Evolutionary conservation across 352 stramenopile genomes (phyloP).

Genomic region (Peronospora farinosa): DNA sequence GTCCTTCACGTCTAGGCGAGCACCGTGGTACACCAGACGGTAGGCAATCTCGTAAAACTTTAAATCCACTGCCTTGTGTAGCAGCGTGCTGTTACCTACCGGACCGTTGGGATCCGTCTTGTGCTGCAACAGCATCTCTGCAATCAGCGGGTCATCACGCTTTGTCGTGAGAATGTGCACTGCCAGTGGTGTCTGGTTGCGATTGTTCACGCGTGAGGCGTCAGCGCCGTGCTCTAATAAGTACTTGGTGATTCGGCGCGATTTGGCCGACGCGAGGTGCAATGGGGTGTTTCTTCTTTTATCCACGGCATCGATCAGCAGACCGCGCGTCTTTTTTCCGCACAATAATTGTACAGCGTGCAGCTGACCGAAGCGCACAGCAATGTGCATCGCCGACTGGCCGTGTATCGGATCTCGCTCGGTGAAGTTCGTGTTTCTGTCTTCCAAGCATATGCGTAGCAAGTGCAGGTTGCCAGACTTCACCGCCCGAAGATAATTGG

Average conservation of each 20-base stretch:
- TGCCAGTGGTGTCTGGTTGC: conserved; percentile 63
- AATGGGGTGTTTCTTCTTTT: conserved; percentile 70
- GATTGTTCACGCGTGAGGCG: conserved; percentile 55
- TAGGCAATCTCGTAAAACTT: conserved; percentile 67
- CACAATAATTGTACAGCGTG: conserved; percentile 66
- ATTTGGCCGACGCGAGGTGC: conserved; percentile 75
- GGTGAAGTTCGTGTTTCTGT: conserved; percentile 52
- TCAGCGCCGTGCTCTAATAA: conserved; percentile 66
- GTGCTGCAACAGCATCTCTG: conserved; percentile 76
- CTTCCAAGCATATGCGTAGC: conserved; percentile 48
- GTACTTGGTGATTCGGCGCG: conserved; percentile 76
- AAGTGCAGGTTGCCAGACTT: conserved; percentile 60
- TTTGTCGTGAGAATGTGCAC: conserved; percentile 76
- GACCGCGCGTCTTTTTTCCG: conserved; percentile 45
- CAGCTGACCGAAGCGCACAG: conserved; percentile 72
- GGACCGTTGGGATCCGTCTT: conserved; percentile 61
- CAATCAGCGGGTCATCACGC: conserved; percentile 67
- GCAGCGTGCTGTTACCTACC: conserved; percentile 57
- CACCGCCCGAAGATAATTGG: conserved; percentile 53
- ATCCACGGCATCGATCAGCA: conserved; percentile 69
- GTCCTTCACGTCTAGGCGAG: conserved; percentile 70
- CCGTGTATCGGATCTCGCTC: conserved; percentile 64
- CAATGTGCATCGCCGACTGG: conserved; percentile 75
- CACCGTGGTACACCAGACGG: conserved; percentile 72
- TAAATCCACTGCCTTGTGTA: conserved; percentile 72